Evolutionary conservation across 2,329 filamentous ascomycete species (phyloP).

Genomic region (Hypoxylon sp.): DNA sequence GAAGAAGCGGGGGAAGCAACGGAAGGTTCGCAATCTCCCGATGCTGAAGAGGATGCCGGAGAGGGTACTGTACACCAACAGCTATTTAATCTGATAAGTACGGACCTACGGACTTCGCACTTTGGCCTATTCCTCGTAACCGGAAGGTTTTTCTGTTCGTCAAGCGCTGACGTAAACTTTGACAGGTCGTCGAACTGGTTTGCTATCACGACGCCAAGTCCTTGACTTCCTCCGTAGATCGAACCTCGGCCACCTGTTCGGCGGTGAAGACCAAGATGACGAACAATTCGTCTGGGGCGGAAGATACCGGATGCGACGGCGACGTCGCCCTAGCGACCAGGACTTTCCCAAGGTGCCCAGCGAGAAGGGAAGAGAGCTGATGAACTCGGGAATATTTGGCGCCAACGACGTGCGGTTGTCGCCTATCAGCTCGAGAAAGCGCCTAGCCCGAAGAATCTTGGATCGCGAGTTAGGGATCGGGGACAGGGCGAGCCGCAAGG

Average conservation of each 20-base stretch:
- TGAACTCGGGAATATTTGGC: conserved; percentile 86
- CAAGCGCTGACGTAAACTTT: conserved; percentile 48
- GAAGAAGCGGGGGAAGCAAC: conserved; percentile 20
- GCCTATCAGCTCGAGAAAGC: conserved; percentile 65
- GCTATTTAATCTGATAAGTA: conserved; percentile 48
- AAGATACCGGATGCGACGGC: conserved; percentile 58
- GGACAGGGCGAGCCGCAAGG: conserved; percentile 66
- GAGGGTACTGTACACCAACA: conserved; percentile 37
- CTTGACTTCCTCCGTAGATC: conserved; percentile 56
- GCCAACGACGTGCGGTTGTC: conserved; percentile 64
- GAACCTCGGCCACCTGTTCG: conserved; percentile 54
- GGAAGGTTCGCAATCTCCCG: conserved; percentile 36
- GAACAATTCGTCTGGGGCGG: conserved; percentile 50
- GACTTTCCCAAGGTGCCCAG: conserved; percentile 88
- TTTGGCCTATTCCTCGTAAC: not conserved
- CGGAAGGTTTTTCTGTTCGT: conserved; percentile 17
- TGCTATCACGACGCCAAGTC: conserved; percentile 54
- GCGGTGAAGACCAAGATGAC: conserved; percentile 50
- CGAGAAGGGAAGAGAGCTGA: conserved; percentile 78
- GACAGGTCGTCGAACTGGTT: conserved; percentile 43
- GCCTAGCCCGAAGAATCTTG: conserved; percentile 77
- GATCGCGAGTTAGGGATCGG: conserved; percentile 85
- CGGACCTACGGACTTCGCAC: not conserved
- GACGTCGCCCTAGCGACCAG: conserved; percentile 58
- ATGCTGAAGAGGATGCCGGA: conserved; percentile 39